Percentiles rank a stretch among this genome's conserved stretches.
Conservation (phyloP, 768 basidiomycete species). For the Pisolithus microcarpus region DNA sequence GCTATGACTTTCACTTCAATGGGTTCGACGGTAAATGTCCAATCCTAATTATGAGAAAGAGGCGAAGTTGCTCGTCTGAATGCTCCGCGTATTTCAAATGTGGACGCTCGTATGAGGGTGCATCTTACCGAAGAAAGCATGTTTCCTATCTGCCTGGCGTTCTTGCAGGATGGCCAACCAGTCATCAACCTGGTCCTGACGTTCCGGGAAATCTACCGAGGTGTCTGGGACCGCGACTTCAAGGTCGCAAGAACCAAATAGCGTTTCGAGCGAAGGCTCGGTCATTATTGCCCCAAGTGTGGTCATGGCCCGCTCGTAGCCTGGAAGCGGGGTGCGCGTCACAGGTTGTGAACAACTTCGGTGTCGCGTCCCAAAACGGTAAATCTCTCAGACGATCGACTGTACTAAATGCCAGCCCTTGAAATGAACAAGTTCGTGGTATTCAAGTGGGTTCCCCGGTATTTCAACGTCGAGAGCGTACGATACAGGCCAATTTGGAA, state of each 20-base stretch:
- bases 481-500: no score
- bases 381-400: no score
- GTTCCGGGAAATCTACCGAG: conserved; percentile 52
- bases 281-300: conserved; percentile 11
- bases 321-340: not conserved
- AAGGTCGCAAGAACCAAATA: conserved; percentile 54
- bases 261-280: conserved; percentile 48
- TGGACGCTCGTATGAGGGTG: conserved; percentile 8
- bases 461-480: no score
- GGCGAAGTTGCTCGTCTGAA: conserved; percentile 50
- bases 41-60: conserved; percentile 36
- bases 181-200: conserved; percentile 33
- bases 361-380: not conserved
- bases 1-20: conserved; percentile 9
- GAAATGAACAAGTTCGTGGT: no score
- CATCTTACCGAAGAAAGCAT: conserved; percentile 69
- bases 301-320: not conserved
- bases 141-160: conserved; percentile 43
- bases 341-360: no score
- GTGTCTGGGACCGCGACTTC: conserved; percentile 61
- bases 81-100: conserved; percentile 11
- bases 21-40: conserved; percentile 29
- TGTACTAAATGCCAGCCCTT: no score
- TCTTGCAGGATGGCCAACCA: conserved; percentile 49
- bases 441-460: no score